Percentiles rank a stretch among this genome's conserved stretches.
Evolutionary conservation across 2,329 filamentous ascomycete genomes (phyloP).

Genomic region (Fusarium pininemorale): DNA sequence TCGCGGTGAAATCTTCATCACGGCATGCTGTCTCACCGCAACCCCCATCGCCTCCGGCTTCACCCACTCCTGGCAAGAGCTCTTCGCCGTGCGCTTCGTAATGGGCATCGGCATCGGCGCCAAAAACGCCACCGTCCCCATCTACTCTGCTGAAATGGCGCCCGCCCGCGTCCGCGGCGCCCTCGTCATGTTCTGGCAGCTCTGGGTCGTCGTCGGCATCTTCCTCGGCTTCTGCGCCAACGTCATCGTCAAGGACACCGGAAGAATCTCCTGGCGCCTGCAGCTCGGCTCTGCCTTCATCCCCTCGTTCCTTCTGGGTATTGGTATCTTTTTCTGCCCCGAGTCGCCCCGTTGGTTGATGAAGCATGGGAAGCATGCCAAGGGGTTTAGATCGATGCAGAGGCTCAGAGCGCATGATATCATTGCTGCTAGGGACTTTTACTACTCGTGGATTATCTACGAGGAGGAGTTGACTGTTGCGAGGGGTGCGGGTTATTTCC

Average conservation of each 20-base stretch:
- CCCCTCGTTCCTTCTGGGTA: conserved; percentile 59
- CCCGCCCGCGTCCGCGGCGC: conserved; percentile 74
- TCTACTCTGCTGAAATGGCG: conserved; percentile 77
- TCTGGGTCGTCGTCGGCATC: conserved; percentile 50
- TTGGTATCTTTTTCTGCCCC: conserved; percentile 70
- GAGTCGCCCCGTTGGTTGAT: conserved; percentile 70
- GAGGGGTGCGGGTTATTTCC: conserved; percentile 43
- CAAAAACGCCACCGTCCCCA: conserved; percentile 71
- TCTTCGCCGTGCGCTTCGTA: conserved; percentile 72
- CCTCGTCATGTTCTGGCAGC: conserved; percentile 80
- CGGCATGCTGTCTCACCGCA: conserved; percentile 52
- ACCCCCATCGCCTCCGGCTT: conserved; percentile 59
- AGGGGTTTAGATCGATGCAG: conserved; percentile 65
- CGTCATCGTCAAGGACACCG: conserved; percentile 62
- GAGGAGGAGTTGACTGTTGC: conserved; percentile 45
- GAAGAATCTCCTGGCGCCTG: conserved; percentile 66
- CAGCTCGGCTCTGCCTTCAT: conserved; percentile 68
- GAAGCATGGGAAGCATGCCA: conserved; percentile 67
- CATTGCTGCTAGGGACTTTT: conserved; percentile 66
- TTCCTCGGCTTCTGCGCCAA: conserved; percentile 61
- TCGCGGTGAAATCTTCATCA: conserved; percentile 73
- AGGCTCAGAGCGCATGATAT: conserved; percentile 59
- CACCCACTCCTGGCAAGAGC: conserved; percentile 70
- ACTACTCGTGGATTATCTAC: conserved; percentile 55
- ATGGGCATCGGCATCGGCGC: conserved; percentile 75